Conservation (phyloP, 2,329 filamentous ascomycete species). For the Alternaria sp. region DNA sequence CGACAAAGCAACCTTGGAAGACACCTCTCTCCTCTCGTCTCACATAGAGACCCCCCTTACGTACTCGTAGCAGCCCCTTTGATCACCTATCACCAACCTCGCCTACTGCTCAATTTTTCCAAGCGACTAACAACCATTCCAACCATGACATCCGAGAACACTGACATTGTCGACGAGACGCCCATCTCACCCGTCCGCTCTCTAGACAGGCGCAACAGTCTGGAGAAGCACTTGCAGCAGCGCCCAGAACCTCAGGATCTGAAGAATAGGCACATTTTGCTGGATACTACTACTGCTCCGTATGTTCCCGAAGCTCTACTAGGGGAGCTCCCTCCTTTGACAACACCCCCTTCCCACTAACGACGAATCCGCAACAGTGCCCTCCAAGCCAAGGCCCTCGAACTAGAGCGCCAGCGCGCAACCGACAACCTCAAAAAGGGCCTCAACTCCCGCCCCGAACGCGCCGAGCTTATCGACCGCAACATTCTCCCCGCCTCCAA, state of each 20-base stretch:
- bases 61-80: constrained; percentile 15
- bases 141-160: constrained; percentile 43
- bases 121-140: constrained; percentile 18
- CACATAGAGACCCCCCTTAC: constrained; percentile 23
- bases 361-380: constrained; percentile 54
- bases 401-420: constrained; percentile 70
- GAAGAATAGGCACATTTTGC: constrained; percentile 72
- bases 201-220: constrained; percentile 68
- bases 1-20: constrained; percentile 25
- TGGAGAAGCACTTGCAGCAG: constrained; percentile 59
- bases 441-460: constrained; percentile 69
- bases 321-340: neutral
- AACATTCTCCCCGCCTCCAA: constrained; percentile 85
- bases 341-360: constrained; percentile 6
- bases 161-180: constrained; percentile 49
- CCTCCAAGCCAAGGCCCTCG: constrained; percentile 68
- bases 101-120: constrained; percentile 6
- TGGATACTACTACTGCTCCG: constrained; percentile 73
- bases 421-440: constrained; percentile 71
- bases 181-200: constrained; percentile 53
- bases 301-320: constrained; percentile 51
- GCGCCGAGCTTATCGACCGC: constrained; percentile 79
- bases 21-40: constrained; percentile 18
- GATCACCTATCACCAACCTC: neutral
- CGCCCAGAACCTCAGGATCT: constrained; percentile 66